A percentile compares a stretch with the other conserved stretches of the same genome.
These are phyloP conservation scores for Arabis alpina DNA, from an alignment of 345 rosid species.

Conservation along the genomic window DNA sequence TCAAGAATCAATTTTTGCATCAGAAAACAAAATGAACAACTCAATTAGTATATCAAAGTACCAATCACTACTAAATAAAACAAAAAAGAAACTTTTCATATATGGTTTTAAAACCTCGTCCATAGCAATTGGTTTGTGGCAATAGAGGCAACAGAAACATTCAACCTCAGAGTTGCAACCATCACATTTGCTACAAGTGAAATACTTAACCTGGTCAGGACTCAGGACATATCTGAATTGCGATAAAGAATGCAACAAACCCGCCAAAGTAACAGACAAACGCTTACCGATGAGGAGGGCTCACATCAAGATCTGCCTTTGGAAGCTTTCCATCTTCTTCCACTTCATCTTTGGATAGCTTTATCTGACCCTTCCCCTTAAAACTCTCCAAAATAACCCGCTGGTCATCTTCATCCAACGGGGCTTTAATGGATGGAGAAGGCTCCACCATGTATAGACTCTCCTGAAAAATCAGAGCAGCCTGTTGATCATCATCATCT, in stretches of 20 bases:
- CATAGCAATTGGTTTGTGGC: slow-evolving; percentile 63
- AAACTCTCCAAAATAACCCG: slow-evolving; percentile 21
- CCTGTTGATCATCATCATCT: slow-evolving; percentile 47
- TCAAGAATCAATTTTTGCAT: not conserved
- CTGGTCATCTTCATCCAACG: slow-evolving; percentile 32
- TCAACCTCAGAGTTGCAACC: slow-evolving; percentile 64
- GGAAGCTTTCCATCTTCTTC: slow-evolving; percentile 21
- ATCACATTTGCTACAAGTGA: slow-evolving; percentile 59
- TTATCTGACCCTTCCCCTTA: slow-evolving; percentile 12
- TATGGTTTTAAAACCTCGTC: slow-evolving; percentile 48
- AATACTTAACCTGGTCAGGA: slow-evolving; percentile 3
- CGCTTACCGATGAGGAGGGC: slow-evolving; percentile 35
- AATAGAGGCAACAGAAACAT: slow-evolving; percentile 72
- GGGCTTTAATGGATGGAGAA: slow-evolving; percentile 34
- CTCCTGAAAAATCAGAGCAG: slow-evolving; percentile 69
- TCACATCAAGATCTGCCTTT: not conserved
- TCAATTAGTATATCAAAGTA: not conserved
- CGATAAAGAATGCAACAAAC: slow-evolving; percentile 2
- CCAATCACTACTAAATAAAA: not conserved
- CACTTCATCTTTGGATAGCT: not conserved
- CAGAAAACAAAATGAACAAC: slow-evolving; percentile 6
- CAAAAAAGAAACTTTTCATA: slow-evolving; percentile 5
- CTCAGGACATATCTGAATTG: not conserved
- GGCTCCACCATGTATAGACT: slow-evolving; percentile 52
- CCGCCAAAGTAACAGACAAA: slow-evolving; percentile 7